phyloP scores from a whole-genome alignment of 2,329 filamentous ascomycete genomes.

The Nemania abortiva region DNA sequence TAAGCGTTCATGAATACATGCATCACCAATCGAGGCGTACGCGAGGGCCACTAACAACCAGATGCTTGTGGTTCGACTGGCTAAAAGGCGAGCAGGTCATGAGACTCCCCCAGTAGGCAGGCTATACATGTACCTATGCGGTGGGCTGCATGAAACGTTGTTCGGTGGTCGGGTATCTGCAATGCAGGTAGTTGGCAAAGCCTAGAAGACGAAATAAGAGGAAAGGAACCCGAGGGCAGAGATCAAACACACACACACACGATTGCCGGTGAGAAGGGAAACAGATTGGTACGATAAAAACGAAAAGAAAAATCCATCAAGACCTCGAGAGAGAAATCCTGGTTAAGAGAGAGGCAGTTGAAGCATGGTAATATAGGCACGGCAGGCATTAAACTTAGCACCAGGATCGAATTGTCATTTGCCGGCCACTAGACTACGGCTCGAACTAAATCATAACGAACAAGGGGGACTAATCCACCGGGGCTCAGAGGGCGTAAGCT shows the following conservation, averaged over 20 bases:
- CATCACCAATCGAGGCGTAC: constrained; percentile 15
- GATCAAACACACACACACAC: background rate
- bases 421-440: constrained; percentile 17
- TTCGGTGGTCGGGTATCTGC: constrained; percentile 9
- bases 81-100: constrained; percentile 28
- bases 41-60: constrained; percentile 15
- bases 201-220: background rate
- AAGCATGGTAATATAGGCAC: constrained; percentile 16
- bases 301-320: background rate
- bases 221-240: background rate
- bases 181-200: constrained; percentile 15
- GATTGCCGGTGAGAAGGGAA: constrained; percentile 4
- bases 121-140: constrained; percentile 5
- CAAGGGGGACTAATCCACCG: constrained; percentile 31
- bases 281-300: background rate
- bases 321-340: constrained; percentile 3
- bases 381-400: background rate
- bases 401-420: constrained; percentile 31
- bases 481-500: constrained; percentile 30
- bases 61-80: constrained; percentile 31
- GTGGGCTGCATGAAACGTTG: constrained; percentile 21
- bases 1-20: constrained; percentile 10
- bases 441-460: constrained; percentile 26
- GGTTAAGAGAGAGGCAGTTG: constrained; percentile 7
- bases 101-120: constrained; percentile 4